A percentile compares a stretch with the other conserved stretches of the same genome.
phyloP scores from a whole-genome alignment of 345 rosid genomes.

The Bretschneidera sinensis region DNA sequence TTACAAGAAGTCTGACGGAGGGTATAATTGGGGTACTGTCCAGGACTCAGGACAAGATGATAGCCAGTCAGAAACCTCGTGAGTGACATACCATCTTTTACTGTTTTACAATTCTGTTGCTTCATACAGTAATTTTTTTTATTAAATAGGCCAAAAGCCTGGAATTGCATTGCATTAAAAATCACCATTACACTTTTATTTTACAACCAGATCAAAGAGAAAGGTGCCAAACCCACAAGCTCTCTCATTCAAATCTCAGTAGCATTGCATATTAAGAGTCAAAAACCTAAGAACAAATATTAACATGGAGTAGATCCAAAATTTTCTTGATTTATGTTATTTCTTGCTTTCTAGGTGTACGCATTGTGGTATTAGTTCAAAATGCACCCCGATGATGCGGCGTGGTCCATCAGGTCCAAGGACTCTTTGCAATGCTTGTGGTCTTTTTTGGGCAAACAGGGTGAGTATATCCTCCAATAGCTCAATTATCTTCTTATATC shows the following conservation, averaged over 20 bases:
- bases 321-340: conserved; percentile 2
- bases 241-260: too few relatives aligned
- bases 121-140: background rate
- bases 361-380: conserved; percentile 86
- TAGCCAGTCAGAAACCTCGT: conserved; percentile 56
- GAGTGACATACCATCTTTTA: conserved; percentile 29
- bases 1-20: conserved; percentile 65
- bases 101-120: conserved; percentile 13
- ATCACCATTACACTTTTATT: too few relatives aligned
- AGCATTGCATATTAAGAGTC: too few relatives aligned
- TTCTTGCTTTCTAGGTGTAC: conserved; percentile 53
- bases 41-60: conserved; percentile 80
- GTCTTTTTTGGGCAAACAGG: conserved; percentile 92
- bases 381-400: conserved; percentile 96
- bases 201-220: too few relatives aligned
- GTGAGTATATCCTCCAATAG: conserved; percentile 31
- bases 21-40: conserved; percentile 43
- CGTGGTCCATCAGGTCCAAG: conserved; percentile 97
- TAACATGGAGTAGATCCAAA: background rate
- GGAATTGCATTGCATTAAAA: too few relatives aligned
- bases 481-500: background rate
- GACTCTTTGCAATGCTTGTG: conserved; percentile 98
- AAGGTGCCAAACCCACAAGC: too few relatives aligned
- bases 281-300: background rate
- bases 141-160: too few relatives aligned